Conservation (phyloP, 176 grass and related monocot species). For the Zea mays region Zm-B73-REFERENCE-NAM-5.0 NC_050099.1:41275501-41276000, state of each 20-base stretch:
- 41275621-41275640: not conserved
- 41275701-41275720: not conserved
- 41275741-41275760: not conserved
- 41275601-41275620: not conserved
- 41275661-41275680: not conserved
- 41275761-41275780: not conserved
- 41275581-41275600: not conserved
- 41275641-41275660: not conserved
- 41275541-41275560: not conserved
- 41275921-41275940: constrained; percentile 91
- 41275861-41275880: constrained; percentile 84
- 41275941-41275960: constrained; percentile 89
- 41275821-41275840: not conserved
- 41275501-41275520: not conserved
- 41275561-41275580: constrained; percentile 25
- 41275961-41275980: constrained; percentile 41
- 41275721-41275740: not conserved
- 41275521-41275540: not conserved
- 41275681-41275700: not conserved
- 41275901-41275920: constrained; percentile 95
- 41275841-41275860: constrained; percentile 30
- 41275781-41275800: not conserved
- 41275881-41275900: constrained; percentile 76
- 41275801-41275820: not conserved
- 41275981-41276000: not conserved